phyloP scores from a whole-genome alignment of 176 grass and related monocot genomes.

The Ampelocalamus luodianensis region DNA sequence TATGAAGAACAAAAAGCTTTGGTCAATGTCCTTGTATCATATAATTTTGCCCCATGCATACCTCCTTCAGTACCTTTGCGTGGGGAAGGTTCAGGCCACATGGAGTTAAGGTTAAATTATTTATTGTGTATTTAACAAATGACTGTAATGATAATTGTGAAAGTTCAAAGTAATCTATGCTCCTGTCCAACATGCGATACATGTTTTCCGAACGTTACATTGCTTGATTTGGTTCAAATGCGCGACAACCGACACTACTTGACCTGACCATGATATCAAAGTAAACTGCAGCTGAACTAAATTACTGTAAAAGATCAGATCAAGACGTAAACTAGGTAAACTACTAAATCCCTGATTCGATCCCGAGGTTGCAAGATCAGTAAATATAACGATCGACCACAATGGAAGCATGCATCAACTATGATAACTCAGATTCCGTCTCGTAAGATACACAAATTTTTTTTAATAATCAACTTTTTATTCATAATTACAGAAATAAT shows the following conservation, averaged over 20 bases:
- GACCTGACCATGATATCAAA: background rate
- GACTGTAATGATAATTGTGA: background rate
- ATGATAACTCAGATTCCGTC: background rate
- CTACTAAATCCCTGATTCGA: background rate
- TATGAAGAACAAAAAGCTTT: background rate
- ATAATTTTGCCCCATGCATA: background rate
- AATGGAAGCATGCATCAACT: background rate
- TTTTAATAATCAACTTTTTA: no score
- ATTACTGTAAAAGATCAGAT: background rate
- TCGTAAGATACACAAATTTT: background rate
- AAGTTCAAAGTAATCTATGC: background rate
- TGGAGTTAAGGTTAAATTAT: background rate
- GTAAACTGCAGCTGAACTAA: background rate
- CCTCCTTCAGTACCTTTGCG: background rate
- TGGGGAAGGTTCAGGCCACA: background rate
- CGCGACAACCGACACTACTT: background rate
- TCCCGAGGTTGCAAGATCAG: background rate
- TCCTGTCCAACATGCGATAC: conserved; percentile 35
- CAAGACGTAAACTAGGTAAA: conserved; percentile 18
- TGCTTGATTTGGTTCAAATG: conserved; percentile 21
- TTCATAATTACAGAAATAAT: no score
- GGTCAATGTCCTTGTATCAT: background rate
- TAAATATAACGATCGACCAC: background rate
- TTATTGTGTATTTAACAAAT: background rate
- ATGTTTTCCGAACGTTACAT: conserved; percentile 39